A percentile compares a stretch with the other conserved stretches of the same genome.
These are phyloP conservation scores for Exophiala xenobiotica DNA, from an alignment of 2,329 filamentous ascomycete species.

Conservation along the genomic window DNA sequence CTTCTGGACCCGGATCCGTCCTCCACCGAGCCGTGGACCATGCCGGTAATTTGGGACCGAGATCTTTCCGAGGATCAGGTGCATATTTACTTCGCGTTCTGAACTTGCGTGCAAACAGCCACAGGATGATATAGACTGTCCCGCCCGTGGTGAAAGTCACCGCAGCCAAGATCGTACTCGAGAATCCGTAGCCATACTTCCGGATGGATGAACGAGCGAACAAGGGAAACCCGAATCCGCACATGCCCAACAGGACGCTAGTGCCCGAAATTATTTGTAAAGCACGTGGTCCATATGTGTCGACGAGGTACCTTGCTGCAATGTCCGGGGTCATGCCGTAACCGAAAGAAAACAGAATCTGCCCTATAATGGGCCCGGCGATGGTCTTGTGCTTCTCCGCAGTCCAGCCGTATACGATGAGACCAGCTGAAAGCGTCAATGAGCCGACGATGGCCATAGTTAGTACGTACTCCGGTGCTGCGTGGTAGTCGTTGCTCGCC, in stretches of 20 bases:
- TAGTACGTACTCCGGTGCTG: neutral
- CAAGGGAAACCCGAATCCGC: neutral
- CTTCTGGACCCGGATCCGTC: no score
- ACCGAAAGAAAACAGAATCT: neutral
- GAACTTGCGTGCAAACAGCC: neutral
- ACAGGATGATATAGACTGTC: neutral
- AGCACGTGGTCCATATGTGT: neutral
- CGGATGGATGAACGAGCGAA: neutral
- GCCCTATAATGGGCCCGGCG: neutral
- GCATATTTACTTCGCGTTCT: neutral
- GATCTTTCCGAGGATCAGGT: no score
- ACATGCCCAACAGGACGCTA: neutral
- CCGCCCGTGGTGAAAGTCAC: no score
- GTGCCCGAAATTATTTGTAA: neutral
- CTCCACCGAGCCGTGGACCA: no score
- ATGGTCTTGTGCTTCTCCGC: neutral
- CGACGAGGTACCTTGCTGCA: neutral
- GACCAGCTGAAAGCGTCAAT: neutral
- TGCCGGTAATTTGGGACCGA: no score
- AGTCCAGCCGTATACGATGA: neutral
- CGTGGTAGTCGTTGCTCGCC: neutral
- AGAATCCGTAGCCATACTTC: neutral
- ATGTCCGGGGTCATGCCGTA: neutral
- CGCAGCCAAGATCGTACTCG: neutral
- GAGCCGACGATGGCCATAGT: neutral